Conservation (phyloP, 129 eudicot species). For the Flaveria linearis region DNA sequence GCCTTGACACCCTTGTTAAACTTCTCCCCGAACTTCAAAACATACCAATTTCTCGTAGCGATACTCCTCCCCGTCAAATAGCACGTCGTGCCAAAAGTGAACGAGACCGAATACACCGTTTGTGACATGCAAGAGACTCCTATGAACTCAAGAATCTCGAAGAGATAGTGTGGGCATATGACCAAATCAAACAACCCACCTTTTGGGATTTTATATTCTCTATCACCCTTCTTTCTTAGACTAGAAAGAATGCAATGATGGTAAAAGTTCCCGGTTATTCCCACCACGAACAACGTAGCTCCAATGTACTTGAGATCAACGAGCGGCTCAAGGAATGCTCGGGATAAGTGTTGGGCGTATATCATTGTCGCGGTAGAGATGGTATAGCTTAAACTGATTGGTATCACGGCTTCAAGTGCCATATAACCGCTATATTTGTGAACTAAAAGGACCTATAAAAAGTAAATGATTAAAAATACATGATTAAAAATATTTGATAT, state of each 20-base stretch:
- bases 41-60: constrained; percentile 62
- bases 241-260: constrained; percentile 59
- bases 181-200: constrained; percentile 67
- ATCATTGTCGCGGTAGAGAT: constrained; percentile 43
- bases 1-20: constrained; percentile 52
- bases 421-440: constrained; percentile 56
- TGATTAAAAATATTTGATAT: neutral
- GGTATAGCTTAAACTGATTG: constrained; percentile 40
- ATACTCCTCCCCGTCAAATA: constrained; percentile 57
- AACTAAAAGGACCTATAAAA: constrained; percentile 49
- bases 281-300: constrained; percentile 38
- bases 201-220: constrained; percentile 58
- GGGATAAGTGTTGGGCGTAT: constrained; percentile 47
- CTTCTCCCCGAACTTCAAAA: constrained; percentile 51
- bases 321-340: constrained; percentile 33
- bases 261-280: constrained; percentile 51
- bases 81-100: constrained; percentile 33
- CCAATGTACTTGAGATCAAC: constrained; percentile 51
- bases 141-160: constrained; percentile 52
- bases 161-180: constrained; percentile 73
- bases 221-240: constrained; percentile 48
- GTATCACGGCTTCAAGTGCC: constrained; percentile 34
- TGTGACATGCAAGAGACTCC: constrained; percentile 64
- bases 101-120: constrained; percentile 40
- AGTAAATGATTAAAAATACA: too few relatives aligned